Percentiles rank a stretch among this genome's conserved stretches.
phyloP scores from a whole-genome alignment of 495 filamentous ascomycete genomes.

The Aspergillus sclerotiicarbonarius region DNA sequence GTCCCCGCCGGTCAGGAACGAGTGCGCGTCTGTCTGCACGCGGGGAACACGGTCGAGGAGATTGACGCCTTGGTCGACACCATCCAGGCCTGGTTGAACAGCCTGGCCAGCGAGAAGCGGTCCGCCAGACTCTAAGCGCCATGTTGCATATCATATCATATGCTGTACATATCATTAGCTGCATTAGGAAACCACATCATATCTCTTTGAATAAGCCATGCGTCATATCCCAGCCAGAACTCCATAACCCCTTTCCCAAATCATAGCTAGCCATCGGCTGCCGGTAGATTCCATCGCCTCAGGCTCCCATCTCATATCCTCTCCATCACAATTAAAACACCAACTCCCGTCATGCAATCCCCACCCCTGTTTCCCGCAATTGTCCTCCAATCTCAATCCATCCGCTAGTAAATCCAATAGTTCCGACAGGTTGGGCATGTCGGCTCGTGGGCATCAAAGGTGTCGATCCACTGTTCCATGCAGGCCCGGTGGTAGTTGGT shows the following conservation, averaged over 20 bases:
- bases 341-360: background rate
- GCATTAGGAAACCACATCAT: background rate
- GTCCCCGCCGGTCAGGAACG: constrained; percentile 48
- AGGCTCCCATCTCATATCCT: no score
- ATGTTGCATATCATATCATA: background rate
- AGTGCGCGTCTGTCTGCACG: constrained; percentile 51
- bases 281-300: no score
- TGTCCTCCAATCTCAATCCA: background rate
- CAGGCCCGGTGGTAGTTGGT: constrained; percentile 15
- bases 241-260: no score
- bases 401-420: constrained; percentile 12
- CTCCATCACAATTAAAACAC: no score
- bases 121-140: background rate
- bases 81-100: constrained; percentile 42
- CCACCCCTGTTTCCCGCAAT: no score
- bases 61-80: constrained; percentile 42
- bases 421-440: constrained; percentile 17
- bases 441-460: background rate
- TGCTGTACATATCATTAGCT: background rate
- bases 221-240: no score
- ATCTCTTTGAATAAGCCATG: no score
- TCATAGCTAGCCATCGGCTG: no score
- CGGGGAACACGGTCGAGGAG: constrained; percentile 45
- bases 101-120: constrained; percentile 11
- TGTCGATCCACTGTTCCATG: constrained; percentile 9